Percentiles rank a stretch among this genome's conserved stretches.
Evolutionary conservation across 106 monocot genomes (phyloP).

Genomic region (Amphibolis antarctica): DNA sequence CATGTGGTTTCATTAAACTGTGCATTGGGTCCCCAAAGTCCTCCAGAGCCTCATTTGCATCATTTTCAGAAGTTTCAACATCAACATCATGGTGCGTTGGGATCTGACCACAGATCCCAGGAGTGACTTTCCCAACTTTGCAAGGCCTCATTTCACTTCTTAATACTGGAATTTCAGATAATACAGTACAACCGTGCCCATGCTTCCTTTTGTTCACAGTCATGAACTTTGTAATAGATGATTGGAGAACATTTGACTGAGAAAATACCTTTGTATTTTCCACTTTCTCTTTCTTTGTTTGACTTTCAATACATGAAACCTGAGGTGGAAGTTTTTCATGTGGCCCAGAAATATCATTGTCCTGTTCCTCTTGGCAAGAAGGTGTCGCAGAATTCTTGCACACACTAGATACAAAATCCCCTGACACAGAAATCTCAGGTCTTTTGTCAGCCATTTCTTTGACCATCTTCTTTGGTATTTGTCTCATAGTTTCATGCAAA

Average conservation of each 20-base stretch:
- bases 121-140: slow-evolving; percentile 20
- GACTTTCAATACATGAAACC: slow-evolving; percentile 6
- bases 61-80: slow-evolving; percentile 1
- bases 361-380: slow-evolving; percentile 5
- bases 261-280: slow-evolving; percentile 9
- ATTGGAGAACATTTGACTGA: slow-evolving; percentile 44
- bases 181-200: slow-evolving; percentile 36
- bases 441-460: slow-evolving; percentile 5
- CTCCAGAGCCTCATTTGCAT: not conserved
- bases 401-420: slow-evolving; percentile 6
- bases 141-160: slow-evolving; percentile 30
- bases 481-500: slow-evolving; percentile 11
- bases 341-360: not conserved
- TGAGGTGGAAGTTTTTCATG: slow-evolving; percentile 2
- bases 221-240: slow-evolving; percentile 60
- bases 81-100: not conserved
- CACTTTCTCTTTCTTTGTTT: slow-evolving; percentile 16
- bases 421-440: slow-evolving; percentile 7
- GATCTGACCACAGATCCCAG: not conserved
- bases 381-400: slow-evolving; percentile 12
- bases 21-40: not conserved
- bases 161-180: slow-evolving; percentile 80
- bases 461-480: slow-evolving; percentile 2
- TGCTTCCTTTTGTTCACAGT: slow-evolving; percentile 57
- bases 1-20: not conserved